Percentiles rank a stretch among this genome's conserved stretches.
These are phyloP conservation scores for Leccinum pachyderme DNA, from an alignment of 1,284 basidiomycete genomes.

Conservation along the genomic window DNA sequence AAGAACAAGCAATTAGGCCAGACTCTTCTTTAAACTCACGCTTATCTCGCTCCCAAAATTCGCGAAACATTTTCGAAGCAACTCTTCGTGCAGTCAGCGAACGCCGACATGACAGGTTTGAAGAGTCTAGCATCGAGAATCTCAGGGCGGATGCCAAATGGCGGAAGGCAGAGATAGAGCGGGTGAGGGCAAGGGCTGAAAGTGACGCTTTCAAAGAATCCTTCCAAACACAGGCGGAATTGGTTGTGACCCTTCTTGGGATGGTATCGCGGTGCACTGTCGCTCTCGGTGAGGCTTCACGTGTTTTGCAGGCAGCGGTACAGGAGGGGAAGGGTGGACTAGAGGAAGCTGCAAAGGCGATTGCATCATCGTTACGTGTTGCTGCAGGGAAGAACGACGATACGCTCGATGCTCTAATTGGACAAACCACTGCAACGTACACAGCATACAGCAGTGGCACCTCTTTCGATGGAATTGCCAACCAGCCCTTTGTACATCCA, in stretches of 20 bases:
- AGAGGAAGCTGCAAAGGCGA: constrained; percentile 40
- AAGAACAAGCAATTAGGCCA: constrained; percentile 65
- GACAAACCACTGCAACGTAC: constrained; percentile 60
- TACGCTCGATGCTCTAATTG: constrained; percentile 61
- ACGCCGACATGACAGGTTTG: constrained; percentile 75
- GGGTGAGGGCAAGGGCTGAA: constrained; percentile 66
- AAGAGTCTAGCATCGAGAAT: constrained; percentile 69
- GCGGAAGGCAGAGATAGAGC: constrained; percentile 73
- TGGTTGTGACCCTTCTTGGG: constrained; percentile 69
- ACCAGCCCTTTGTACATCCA: constrained; percentile 35
- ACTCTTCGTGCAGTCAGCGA: constrained; percentile 80
- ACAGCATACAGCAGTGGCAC: constrained; percentile 35
- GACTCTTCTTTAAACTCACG: constrained; percentile 61
- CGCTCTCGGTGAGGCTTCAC: constrained; percentile 66
- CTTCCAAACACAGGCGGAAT: constrained; percentile 63
- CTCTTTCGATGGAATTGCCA: constrained; percentile 44
- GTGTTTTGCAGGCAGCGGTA: constrained; percentile 46
- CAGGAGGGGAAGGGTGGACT: constrained; percentile 44
- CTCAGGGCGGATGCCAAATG: constrained; percentile 71
- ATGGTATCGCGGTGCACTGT: constrained; percentile 80
- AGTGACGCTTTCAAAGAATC: constrained; percentile 65
- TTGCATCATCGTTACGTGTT: constrained; percentile 50
- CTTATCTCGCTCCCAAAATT: constrained; percentile 70
- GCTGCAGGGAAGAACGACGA: constrained; percentile 68
- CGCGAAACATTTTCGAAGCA: constrained; percentile 79